Evolutionary conservation across 345 rosid genomes (phyloP), one percentile per base, ranked within the genome.

Genomic region (Eucalyptus tenuipes): DNA sequence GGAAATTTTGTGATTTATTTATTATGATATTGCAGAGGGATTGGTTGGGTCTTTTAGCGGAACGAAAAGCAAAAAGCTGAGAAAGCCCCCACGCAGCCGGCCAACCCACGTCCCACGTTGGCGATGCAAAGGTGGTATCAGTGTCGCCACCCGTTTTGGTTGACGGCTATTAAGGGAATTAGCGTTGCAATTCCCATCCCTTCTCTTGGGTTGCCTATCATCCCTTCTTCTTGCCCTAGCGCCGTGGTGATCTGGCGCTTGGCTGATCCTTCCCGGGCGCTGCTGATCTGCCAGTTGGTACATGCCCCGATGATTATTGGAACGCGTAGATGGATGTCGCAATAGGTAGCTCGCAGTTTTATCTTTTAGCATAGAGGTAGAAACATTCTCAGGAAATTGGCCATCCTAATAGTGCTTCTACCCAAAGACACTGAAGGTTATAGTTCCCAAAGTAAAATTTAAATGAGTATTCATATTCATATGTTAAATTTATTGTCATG

Each of bases 281-380:
- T 7, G 2, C 24, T 0, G 24, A 52, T 52, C 24, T 4, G 10
- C 57, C 24, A 7, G 10, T 2, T 52, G 24, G 7, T 7, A 9
- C 61, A 22, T 22, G 27, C 61, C 27, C 1, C 4, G 27, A 55
- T 55, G 61, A 55, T 4, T 55, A 55, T 22, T 53, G 59, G 11
- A 53, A 53, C 0, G 10, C 6, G 5, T 24, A 55, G 61, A 8
- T 55, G 22, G 61, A 55, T 55, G 1, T 20, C 0, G 29, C 0
- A 6, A 55, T 0, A 22, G 0, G 1, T 52, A 17, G 4, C 13
- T 55, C 0, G 1, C 0, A 13, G 7, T 55, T 22, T 22, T 55
- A 24, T 55, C 13, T 8, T 55, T 55, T 0, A 3, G 10, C 3
- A 2, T 22, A 22, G 0, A 55, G 1, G 1, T 55, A 55, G 5